Conservation (phyloP, 2,329 filamentous ascomycete genomes). For the Canariomyces notabilis region DNA sequence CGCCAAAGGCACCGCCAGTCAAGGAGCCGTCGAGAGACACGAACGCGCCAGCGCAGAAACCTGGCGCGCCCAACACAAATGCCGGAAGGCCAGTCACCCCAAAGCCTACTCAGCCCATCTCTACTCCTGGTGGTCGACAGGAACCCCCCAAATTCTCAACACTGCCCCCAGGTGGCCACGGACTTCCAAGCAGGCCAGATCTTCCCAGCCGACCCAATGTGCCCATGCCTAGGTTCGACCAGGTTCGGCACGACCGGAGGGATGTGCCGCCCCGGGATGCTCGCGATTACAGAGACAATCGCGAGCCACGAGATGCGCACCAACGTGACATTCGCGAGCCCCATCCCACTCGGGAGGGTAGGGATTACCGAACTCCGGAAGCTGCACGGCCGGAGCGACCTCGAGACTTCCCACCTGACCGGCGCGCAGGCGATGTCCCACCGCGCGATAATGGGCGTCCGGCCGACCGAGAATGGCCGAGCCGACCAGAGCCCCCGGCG, state of each 20-base stretch:
- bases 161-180: constrained; percentile 28
- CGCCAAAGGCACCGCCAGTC: constrained; percentile 16
- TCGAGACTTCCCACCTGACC: constrained; percentile 40
- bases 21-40: constrained; percentile 24
- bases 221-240: constrained; percentile 34
- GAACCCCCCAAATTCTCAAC: constrained; percentile 34
- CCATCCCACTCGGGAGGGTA: constrained; percentile 31
- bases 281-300: constrained; percentile 34
- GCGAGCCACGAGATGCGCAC: constrained; percentile 33
- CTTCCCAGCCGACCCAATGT: constrained; percentile 23
- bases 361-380: constrained; percentile 34
- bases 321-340: constrained; percentile 36
- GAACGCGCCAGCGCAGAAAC: constrained; percentile 11
- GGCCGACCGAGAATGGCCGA: constrained; percentile 37
- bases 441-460: constrained; percentile 33
- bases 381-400: constrained; percentile 37
- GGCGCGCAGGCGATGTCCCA: constrained; percentile 36
- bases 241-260: constrained; percentile 28
- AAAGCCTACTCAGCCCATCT: constrained; percentile 17
- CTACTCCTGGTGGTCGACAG: constrained; percentile 21
- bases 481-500: constrained; percentile 28
- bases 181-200: constrained; percentile 29
- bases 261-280: constrained; percentile 28
- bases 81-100: constrained; percentile 29
- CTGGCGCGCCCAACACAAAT: constrained; percentile 5